These are phyloP conservation scores for Fistulifera solaris DNA, from an alignment of 108 stramenopile species.

Conservation along the genomic window DNA sequence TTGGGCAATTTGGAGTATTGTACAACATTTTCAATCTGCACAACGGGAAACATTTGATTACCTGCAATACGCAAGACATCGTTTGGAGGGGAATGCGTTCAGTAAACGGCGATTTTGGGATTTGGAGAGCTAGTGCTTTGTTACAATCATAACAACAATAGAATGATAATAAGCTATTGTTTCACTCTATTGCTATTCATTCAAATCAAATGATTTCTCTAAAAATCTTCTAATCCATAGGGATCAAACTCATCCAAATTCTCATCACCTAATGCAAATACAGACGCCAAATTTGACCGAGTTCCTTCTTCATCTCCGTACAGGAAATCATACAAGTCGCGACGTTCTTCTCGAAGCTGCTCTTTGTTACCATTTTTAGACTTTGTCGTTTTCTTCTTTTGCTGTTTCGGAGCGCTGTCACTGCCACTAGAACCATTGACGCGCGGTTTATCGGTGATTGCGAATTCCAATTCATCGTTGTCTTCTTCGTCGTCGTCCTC, in stretches of 20 bases:
- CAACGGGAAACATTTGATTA: constrained; percentile 64
- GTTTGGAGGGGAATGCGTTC: constrained; percentile 46
- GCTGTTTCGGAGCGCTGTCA: no score
- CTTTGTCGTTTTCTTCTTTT: constrained; percentile 1
- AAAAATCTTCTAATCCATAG: constrained; percentile 53
- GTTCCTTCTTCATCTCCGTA: constrained; percentile 60
- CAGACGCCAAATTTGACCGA: neutral
- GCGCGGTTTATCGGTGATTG: no score
- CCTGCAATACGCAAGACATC: constrained; percentile 45
- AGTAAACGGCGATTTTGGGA: constrained; percentile 31
- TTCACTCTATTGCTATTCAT: no score
- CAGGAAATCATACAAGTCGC: constrained; percentile 74
- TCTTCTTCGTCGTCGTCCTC: no score
- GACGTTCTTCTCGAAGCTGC: constrained; percentile 60
- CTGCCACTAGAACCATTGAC: no score
- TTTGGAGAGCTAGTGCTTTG: no score
- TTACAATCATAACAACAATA: no score
- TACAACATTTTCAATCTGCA: constrained; percentile 32
- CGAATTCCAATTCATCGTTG: no score
- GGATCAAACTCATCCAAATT: constrained; percentile 72
- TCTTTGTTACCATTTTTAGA: constrained; percentile 33
- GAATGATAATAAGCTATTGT: no score
- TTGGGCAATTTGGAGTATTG: constrained; percentile 67
- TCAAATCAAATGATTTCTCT: no score
- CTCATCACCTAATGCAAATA: constrained; percentile 40